Base-by-base conservation (phyloP, 179 eudicot genomes). In the Drosera spatulata region DNA sequence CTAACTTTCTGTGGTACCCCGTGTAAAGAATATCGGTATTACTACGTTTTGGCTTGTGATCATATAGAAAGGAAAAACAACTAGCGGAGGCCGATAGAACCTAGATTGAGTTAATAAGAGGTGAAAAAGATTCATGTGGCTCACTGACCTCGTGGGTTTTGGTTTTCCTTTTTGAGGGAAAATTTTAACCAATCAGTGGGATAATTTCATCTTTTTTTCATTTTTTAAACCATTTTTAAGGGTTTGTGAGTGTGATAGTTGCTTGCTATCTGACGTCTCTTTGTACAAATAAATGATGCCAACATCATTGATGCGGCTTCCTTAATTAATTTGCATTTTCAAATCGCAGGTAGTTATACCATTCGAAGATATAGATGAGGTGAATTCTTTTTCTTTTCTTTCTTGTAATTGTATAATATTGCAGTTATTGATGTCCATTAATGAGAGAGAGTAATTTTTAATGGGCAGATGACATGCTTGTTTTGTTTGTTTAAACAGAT, bases 281-380 rank as follows among this genome's bases (percentile, higher is more conserved):
- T 49, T 49, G 52, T 10, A 49, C 52, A 49, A 11, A 49, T 49
- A 11, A 49, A n/a, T 49, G 12, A n/a, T 11, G 4, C 13, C 37
- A 33, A 7, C 33, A 48, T 51, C 6, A 50, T 50, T 7, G 4
- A 33, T 51, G 6, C 47, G 15, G 51, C 14, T 58, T 56, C 54
- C 64, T 73, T 39, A 73, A 61, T 56, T 10, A 37, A 22, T 65
- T 53, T 66, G 40, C 58, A 49, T 62, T 43, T 66, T 55, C 70
- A 40, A 69, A 63, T 73, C 56, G 59, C 82, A 91, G 96, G 95
- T 91, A 49, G 66, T 91, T 48, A 79, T 91, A 61, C 97, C 97
- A 42, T 66, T 88, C 53, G 91, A 83, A 75, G 94, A 85, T 70
- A 82, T 91, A 53, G 94, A 91, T 73, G 95, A 91, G 90, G 97